Evolutionary conservation across 192 early-diverging fungal species (phyloP), one percentile per base, ranked within the genome.

Genomic region (Coemansia sp.): DNA sequence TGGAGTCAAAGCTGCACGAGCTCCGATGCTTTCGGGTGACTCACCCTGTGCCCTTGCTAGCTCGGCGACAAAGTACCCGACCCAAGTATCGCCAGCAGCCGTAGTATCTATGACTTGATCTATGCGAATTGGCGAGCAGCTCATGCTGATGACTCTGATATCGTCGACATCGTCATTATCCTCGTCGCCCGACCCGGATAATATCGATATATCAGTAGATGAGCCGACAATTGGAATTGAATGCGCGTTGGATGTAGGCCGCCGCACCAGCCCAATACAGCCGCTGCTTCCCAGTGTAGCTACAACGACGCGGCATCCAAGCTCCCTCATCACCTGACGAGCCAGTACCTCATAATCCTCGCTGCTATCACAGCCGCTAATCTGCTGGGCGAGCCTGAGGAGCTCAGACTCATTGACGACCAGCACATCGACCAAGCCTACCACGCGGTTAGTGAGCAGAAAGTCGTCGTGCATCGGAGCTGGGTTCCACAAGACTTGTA

Each of bases 351-450:
- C 34, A 3, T 67, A 35, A 4, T 64, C 34, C 0, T 61, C 43
- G 35, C 35, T 4, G 24, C 3, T 4, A 2, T 37, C 59, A 3
- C 24, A 39, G 12, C 27, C 49, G 7, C 41, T 9, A 13, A 67
- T 16, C 24, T 73, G 73, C 30, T 30, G 34, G 3, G 70, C 70
- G 11, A 94, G 61, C 18, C 62, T 69, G 3, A 71, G 61, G 0
- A 92, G 87, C 70, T 98, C 95, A 13, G 78, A 81, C 68, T 93
- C 88, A 72, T 98, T 98, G 49, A 95, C 73, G 2, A 96, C 79
- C 59, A 98, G 77, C 32, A 94, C 84, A 62, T 93, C 89, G 6
- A 91, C 89, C 34, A 83, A 49, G 15, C 91, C 78, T 32, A 91
- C 61, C 4, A 62, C 58, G 41, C 68, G 0, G 75, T 64, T 74